Base-by-base conservation (phyloP, 192 early-diverging fungal genomes). In the Coemansia sp. region DNA sequence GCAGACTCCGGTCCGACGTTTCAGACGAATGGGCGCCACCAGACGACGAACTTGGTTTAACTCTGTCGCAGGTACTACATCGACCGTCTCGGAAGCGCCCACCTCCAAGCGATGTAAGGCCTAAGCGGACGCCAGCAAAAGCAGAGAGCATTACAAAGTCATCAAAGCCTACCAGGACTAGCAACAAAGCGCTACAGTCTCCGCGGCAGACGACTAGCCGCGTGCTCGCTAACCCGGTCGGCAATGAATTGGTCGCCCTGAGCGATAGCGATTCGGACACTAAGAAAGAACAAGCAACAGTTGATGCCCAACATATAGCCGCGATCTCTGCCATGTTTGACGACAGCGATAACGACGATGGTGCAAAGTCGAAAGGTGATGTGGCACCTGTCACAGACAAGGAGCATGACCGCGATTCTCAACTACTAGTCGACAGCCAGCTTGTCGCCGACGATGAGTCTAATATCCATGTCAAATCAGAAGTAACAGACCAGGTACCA, bases 311-410 rank as follows among this genome's bases (percentile, higher is more conserved):
- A 44, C 55, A 53, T 44, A 12, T 47, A 66, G 55, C 49, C n/a
- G 71, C 63, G 1, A 70, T 78, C 29, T 58, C 64, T 31, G 71
- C 71, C n/a, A 79, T 79, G 77, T 79, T 79, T 64, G 55, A 49
- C 15, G 74, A 71, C 41, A 34, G 31, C 34, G 49, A 67, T 15
- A 41, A 57, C 27, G 46, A 57, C 22, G 43, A 18, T 38, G 27
- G n/a, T 22, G 49, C 3, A 20, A 18, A 11, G 24, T 41, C 16
- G 12, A 52, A 18, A 9, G 18, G 50, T 5, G 50, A 20, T 24
- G 50, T 20, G 33, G 65, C 33, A 16, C 31, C 27, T 67, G 31
- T 12, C 16, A 44, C 43, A 44, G 43, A n/a, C 15, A 43, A 40
- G 24, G 36, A 39, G 10, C 29, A 39, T 13, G 46, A n/a, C 16